phyloP scores from a whole-genome alignment of 2,329 filamentous ascomycete species.

The Hypoxylon sp. region DNA sequence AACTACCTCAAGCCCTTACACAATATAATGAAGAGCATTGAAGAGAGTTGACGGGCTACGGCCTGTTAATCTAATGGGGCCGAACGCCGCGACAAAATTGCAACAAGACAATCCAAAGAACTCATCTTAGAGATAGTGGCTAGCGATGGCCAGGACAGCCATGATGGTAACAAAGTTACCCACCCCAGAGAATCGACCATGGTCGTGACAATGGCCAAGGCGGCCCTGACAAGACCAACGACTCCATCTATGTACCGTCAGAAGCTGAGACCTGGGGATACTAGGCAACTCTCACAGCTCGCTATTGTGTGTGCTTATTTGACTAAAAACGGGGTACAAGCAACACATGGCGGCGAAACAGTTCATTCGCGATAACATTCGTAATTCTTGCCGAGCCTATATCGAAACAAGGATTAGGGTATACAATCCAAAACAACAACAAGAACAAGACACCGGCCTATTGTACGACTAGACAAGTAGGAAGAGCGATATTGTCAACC shows the following conservation, averaged over 20 bases:
- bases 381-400: background rate
- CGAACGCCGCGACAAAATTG: conserved; percentile 72
- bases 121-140: conserved; percentile 95
- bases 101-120: conserved; percentile 78
- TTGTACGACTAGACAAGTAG: no score
- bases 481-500: no score
- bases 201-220: conserved; percentile 60
- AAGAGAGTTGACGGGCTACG: conserved; percentile 64
- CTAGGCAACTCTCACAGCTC: no score
- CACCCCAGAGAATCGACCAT: conserved; percentile 56
- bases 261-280: conserved; percentile 67
- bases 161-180: conserved; percentile 47
- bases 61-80: conserved; percentile 91
- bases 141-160: conserved; percentile 78
- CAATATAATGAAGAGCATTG: no score
- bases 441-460: no score
- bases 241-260: conserved; percentile 87
- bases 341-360: no score
- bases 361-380: no score
- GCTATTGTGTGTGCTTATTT: no score
- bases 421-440: no score
- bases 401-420: background rate
- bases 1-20: no score
- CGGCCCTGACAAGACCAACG: conserved; percentile 78
- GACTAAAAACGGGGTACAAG: conserved; percentile 69